phyloP scores from a whole-genome alignment of 768 basidiomycete genomes.

The Naganishia vishniacii region DNA sequence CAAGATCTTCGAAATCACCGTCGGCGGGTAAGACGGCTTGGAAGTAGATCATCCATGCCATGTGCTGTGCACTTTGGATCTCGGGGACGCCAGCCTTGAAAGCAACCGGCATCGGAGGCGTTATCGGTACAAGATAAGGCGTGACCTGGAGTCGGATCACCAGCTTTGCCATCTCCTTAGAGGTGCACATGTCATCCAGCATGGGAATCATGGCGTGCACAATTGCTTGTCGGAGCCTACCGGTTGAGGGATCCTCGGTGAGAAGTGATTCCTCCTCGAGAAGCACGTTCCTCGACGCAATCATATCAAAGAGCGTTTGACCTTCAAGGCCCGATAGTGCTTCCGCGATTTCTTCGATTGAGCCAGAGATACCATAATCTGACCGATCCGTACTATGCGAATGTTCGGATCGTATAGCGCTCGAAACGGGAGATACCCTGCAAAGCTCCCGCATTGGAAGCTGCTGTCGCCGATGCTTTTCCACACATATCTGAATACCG shows the following conservation, averaged over 20 bases:
- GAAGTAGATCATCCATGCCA: constrained; percentile 47
- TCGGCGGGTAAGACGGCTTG: constrained; percentile 47
- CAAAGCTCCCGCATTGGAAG: constrained; percentile 47
- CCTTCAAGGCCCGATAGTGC: constrained; percentile 44
- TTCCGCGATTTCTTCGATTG: constrained; percentile 48
- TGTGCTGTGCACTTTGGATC: constrained; percentile 15
- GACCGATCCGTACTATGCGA: constrained; percentile 1
- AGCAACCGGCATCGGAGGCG: constrained; percentile 28
- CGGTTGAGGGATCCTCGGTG: constrained; percentile 25
- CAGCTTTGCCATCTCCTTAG: constrained; percentile 43
- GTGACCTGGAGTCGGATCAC: constrained; percentile 42
- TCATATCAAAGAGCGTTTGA: constrained; percentile 40
- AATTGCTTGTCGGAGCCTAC: constrained; percentile 33
- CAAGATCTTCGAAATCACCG: constrained; percentile 44
- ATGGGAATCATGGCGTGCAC: constrained; percentile 46
- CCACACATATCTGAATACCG: constrained; percentile 45
- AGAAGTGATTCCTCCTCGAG: constrained; percentile 17
- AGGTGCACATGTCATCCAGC: constrained; percentile 42
- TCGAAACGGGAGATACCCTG: constrained; percentile 21
- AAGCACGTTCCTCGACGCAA: constrained; percentile 35
- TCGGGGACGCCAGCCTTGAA: constrained; percentile 23
- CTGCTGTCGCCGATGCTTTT: constrained; percentile 38
- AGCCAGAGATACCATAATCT: constrained; percentile 32
- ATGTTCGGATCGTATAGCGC: constrained; percentile 9
- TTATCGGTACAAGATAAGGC: constrained; percentile 45